Conservation (phyloP, 2,329 filamentous ascomycete genomes). For the Pestalotiopsis sp. region DNA sequence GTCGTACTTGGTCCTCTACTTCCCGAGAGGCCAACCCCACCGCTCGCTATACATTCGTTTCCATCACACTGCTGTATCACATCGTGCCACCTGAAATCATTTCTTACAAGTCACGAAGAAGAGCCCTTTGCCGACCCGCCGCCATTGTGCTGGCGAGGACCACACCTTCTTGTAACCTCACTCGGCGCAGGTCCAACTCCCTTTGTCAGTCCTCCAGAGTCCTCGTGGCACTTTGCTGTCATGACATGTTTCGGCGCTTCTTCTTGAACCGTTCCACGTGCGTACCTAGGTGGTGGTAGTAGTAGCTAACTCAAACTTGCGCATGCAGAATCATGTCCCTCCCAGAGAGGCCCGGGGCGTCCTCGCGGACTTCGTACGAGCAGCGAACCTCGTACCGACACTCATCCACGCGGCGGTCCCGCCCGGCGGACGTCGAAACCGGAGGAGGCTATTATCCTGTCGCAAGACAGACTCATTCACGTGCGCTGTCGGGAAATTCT, state of each 20-base stretch:
- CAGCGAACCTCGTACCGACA: conserved; percentile 68
- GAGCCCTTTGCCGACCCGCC: neutral
- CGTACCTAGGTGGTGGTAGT: conserved; percentile 3
- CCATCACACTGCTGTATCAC: neutral
- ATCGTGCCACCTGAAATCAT: neutral
- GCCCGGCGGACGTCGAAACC: conserved; percentile 72
- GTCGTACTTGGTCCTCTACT: neutral
- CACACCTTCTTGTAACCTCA: neutral
- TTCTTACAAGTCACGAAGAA: conserved; percentile 7
- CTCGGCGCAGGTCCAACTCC: neutral
- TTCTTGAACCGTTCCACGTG: neutral
- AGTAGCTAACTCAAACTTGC: conserved; percentile 16
- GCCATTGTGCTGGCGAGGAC: neutral
- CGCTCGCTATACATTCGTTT: neutral
- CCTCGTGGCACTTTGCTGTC: neutral
- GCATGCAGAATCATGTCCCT: conserved; percentile 58
- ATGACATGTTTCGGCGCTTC: neutral
- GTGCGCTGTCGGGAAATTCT: conserved; percentile 60
- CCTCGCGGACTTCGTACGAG: conserved; percentile 56
- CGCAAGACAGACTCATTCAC: conserved; percentile 47
- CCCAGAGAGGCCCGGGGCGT: conserved; percentile 65
- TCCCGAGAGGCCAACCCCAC: neutral
- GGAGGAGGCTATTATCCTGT: conserved; percentile 51
- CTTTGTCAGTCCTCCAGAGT: neutral
- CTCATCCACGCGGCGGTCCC: conserved; percentile 67